Evolutionary conservation across 805 yeast species (phyloP).

Genomic region (Saccharomycopsis malanga): DNA sequence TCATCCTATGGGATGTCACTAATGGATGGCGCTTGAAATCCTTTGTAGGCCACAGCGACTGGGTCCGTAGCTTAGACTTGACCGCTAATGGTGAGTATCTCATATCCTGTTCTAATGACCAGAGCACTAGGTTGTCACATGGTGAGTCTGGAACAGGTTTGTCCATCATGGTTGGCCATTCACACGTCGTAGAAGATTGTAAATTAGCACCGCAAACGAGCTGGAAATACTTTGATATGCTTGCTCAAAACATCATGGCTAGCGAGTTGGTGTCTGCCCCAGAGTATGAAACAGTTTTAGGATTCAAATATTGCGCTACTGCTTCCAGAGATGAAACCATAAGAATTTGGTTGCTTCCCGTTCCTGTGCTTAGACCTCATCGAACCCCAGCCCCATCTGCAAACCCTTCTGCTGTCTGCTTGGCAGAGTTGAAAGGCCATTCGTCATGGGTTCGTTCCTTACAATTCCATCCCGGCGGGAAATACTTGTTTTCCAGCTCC

Average conservation of each 20-base stretch:
- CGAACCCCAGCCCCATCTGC: constrained; percentile 50
- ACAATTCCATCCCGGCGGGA: constrained; percentile 68
- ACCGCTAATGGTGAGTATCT: constrained; percentile 33
- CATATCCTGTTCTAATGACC: constrained; percentile 74
- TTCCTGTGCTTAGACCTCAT: constrained; percentile 51
- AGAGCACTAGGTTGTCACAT: constrained; percentile 61
- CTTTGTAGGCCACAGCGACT: constrained; percentile 76
- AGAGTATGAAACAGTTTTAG: constrained; percentile 32
- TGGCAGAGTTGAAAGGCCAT: constrained; percentile 63
- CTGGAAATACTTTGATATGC: constrained; percentile 41
- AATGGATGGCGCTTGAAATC: constrained; percentile 63
- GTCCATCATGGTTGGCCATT: constrained; percentile 65
- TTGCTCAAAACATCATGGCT: constrained; percentile 32
- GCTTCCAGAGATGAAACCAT: constrained; percentile 75
- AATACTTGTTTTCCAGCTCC: constrained; percentile 58
- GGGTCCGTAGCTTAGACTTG: constrained; percentile 68
- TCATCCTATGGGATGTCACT: constrained; percentile 58
- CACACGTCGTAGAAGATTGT: constrained; percentile 74
- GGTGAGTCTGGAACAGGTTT: constrained; percentile 60
- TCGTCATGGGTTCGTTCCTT: constrained; percentile 79
- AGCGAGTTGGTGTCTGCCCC: constrained; percentile 24
- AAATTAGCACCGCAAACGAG: constrained; percentile 54
- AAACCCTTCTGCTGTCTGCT: constrained; percentile 52
- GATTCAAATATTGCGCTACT: constrained; percentile 66
- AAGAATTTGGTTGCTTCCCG: constrained; percentile 70